Base-by-base conservation (phyloP, 495 filamentous ascomycete genomes). In the Trypethelium eluteriae region DNA sequence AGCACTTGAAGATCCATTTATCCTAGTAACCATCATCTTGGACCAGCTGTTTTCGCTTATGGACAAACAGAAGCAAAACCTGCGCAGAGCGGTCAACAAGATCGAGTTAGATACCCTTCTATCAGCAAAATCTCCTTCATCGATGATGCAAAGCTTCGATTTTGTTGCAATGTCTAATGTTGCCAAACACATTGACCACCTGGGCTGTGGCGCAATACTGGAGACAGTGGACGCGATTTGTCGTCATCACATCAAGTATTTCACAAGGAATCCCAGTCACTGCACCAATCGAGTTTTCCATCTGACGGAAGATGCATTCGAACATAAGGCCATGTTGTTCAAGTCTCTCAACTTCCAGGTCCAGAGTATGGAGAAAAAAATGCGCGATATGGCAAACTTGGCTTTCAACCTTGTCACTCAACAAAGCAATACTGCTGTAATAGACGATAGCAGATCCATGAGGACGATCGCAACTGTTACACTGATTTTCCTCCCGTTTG, bases 361-460 rank as follows among this genome's bases (percentile, higher is more conserved):
- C n/a, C 38, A 36, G 38, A 70, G 69, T 49, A 35, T 70, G 18
- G 69, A 70, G 36, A 70, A 68, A 47, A 67, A 67, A 34, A 68
- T 68, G 56, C 25, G 34, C 12, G 66, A 70, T 57, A 68, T 68
- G 53, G 53, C 53, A 59, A 59, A 34, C 32, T 59, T 59, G 53
- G 53, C 69, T 14, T 71, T 69, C 65, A 71, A 71, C 50, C 61
- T 69, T 5, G 64, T 71, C 6, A 67, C 65, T 10, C 67, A 69
- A 50, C 67, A 69, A 44, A 68, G 69, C 64, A 69, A 56, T 63
- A 49, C 62, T 25, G 64, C 67, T 36, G 64, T 71, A 16, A 59
- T 69, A 53, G 36, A 44, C 5, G 69, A 70, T 38, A 70, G 66
- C 63, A 66, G 50, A 36, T 61, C 49, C 35, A 66, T 66, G 64